Percentiles rank a stretch among this genome's conserved stretches.
phyloP scores from a whole-genome alignment of 192 early-diverging fungal species.

The Funneliformis mosseae region DNA sequence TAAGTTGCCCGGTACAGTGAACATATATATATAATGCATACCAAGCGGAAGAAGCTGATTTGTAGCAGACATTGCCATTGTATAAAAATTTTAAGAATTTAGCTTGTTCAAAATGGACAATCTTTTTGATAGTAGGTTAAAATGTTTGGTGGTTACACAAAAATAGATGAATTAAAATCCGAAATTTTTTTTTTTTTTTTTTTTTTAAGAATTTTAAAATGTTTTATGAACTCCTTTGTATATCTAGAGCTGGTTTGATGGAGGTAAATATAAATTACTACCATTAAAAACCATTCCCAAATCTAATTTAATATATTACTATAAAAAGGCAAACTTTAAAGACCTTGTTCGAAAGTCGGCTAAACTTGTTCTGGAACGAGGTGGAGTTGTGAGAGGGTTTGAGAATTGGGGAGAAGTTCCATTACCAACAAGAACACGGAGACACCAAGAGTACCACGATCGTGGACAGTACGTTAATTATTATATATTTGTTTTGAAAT shows the following conservation, averaged over 20 bases:
- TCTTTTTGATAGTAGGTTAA: too few relatives aligned
- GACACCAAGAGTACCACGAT: conserved; percentile 81
- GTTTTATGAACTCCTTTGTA: conserved; percentile 19
- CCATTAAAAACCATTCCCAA: neutral
- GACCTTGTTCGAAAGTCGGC: conserved; percentile 77
- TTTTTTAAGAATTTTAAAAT: neutral
- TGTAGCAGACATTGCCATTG: neutral
- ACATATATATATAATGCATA: neutral
- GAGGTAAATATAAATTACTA: conserved; percentile 20
- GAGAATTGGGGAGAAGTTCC: conserved; percentile 69
- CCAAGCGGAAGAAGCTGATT: conserved; percentile 22
- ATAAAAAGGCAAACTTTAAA: conserved; percentile 59
- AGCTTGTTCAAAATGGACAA: neutral
- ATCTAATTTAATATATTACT: neutral
- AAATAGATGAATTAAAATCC: too few relatives aligned
- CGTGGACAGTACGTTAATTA: conserved; percentile 59
- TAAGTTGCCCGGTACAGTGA: too few relatives aligned
- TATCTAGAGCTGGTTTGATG: neutral
- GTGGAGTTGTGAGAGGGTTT: conserved; percentile 87
- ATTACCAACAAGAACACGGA: conserved; percentile 86
- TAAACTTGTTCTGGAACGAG: conserved; percentile 74
- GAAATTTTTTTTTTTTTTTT: too few relatives aligned
- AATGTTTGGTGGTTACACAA: too few relatives aligned
- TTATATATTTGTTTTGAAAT: neutral
- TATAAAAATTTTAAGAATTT: neutral